Base-by-base conservation (phyloP, 495 filamentous ascomycete species). In the Sabuloglossum arenarium region DNA sequence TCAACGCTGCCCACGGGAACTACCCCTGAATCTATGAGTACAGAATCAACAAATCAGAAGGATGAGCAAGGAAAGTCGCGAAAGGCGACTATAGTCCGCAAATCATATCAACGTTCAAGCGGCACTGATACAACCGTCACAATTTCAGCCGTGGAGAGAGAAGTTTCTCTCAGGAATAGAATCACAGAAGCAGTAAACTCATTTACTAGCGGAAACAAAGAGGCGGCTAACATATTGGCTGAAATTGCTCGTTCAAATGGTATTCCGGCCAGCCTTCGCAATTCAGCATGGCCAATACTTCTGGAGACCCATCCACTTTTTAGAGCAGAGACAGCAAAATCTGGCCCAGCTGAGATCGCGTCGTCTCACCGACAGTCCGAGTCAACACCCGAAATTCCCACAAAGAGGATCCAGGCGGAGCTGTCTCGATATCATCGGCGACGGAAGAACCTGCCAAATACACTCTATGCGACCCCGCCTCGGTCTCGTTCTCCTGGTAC, bases 171-270 rank as follows among this genome's bases (percentile, higher is more conserved):
- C 3, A 54, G 30, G 37, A 16, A 21, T 34, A 54, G n/a, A 54
- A 34, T 39, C 16, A 31, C 23, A 2, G 53, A 54, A 16, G 24
- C 34, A 21, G 30, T 54, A 12, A 34, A 14, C 6, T 27, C 53
- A 54, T 54, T 29, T 21, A 54, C 16, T 28, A 30, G 14, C 29
- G 53, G 53, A 21, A 31, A 54, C 34, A 37, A 23, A 24, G 29
- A 25, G 21, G 53, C 53, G 8, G 53, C 53, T 54, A 31, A 39
- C 34, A 27, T 8, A 25, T 11, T 54, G n/a, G 53, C 53, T 23
- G 53, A 54, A 21, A 54, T 54, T 54, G 53, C 53, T 39, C 53
- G 53, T 31, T 23, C 53, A 43, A 37, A 10, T 27, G 53, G 53
- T 25, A 54, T 54, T 39, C 53, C 53, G 23, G 53, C 24, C n/a